Conservation (phyloP, 768 basidiomycete genomes). For the Podaxis mareebaensis region DNA sequence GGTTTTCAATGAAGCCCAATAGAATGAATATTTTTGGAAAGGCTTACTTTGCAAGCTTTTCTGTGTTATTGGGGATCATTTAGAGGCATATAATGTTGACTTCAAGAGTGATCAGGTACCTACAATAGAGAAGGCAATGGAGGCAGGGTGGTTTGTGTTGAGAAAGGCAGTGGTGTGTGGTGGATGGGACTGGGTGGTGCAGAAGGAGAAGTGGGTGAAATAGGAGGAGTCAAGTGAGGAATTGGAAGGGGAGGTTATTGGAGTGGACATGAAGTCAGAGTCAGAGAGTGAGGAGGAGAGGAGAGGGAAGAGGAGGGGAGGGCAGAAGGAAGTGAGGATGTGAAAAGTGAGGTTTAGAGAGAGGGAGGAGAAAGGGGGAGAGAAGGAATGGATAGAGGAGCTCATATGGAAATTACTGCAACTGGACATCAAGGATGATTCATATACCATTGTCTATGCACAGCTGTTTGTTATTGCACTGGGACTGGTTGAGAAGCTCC, state of each 20-base stretch:
- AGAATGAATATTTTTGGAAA: conserved; percentile 5
- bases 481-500: not conserved
- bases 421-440: not conserved
- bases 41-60: not conserved
- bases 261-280: too few species aligned
- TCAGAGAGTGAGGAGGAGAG: not conserved
- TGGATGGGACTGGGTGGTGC: not conserved
- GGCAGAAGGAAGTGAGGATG: conserved; percentile 12
- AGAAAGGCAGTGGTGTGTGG: not conserved
- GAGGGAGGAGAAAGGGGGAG: not conserved
- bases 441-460: not conserved
- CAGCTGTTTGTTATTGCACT: not conserved
- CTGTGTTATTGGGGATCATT: not conserved
- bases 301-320: not conserved
- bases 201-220: not conserved
- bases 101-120: not conserved
- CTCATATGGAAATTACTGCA: conserved; percentile 9
- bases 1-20: not conserved
- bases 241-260: too few species aligned
- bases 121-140: too few species aligned
- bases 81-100: not conserved
- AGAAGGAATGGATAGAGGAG: conserved; percentile 11
- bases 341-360: conserved; percentile 1
- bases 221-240: too few species aligned
- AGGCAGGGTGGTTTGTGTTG: not conserved